Percentiles rank a stretch among this genome's conserved stretches.
Conservation (phyloP, 192 early-diverging fungal genomes). For the Coemansia umbellata region DNA sequence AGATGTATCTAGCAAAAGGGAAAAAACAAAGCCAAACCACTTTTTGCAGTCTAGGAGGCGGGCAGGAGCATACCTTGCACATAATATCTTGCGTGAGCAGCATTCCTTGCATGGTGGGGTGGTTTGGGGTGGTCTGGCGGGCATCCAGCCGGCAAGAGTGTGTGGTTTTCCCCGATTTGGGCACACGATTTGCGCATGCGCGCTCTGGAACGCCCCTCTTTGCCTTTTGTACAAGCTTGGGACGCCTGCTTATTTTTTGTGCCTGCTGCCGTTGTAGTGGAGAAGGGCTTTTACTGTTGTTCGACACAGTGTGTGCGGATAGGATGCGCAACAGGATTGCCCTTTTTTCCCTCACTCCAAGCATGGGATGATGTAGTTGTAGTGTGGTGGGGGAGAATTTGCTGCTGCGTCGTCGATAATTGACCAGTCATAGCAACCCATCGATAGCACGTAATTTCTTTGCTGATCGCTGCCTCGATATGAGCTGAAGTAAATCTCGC, state of each 20-base stretch:
- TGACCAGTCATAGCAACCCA: neutral
- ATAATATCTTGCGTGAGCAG: too few relatives aligned
- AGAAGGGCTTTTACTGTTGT: too few relatives aligned
- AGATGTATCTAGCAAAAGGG: too few relatives aligned
- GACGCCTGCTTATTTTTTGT: neutral
- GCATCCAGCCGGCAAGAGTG: too few relatives aligned
- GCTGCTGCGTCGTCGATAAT: neutral
- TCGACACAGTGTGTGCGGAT: neutral
- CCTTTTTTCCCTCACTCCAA: neutral
- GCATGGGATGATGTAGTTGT: too few relatives aligned
- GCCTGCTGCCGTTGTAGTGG: too few relatives aligned
- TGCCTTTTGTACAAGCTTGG: neutral
- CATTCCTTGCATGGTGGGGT: too few relatives aligned
- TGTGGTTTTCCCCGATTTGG: neutral
- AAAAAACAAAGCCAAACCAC: too few relatives aligned
- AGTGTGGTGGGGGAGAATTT: too few relatives aligned
- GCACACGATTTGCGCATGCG: neutral
- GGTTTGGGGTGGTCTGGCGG: too few relatives aligned
- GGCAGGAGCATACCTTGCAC: too few relatives aligned
- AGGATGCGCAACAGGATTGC: neutral
- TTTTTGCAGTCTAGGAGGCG: too few relatives aligned
- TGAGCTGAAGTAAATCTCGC: neutral
- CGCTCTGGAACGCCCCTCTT: neutral
- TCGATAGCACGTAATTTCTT: conserved; percentile 8
- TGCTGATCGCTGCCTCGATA: conserved; percentile 11